Conservation (phyloP, 2,329 filamentous ascomycete species). For the Aureobasidium sp. region DNA sequence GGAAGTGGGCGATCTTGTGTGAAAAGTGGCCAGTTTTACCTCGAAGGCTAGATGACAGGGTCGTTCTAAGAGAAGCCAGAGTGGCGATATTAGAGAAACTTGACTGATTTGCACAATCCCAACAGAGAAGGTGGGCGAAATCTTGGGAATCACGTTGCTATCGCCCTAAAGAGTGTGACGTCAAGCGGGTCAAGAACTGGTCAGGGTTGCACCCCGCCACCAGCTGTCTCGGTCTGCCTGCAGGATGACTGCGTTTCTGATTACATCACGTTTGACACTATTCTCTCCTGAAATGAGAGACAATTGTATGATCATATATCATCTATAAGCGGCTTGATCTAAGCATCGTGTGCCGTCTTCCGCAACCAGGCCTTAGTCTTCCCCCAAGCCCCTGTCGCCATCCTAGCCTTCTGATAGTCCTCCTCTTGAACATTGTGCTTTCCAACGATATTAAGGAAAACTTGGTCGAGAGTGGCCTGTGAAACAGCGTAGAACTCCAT, state of each 20-base stretch:
- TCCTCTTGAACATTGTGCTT: conserved; percentile 73
- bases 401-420: conserved; percentile 23
- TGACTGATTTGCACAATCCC: background rate
- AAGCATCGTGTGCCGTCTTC: conserved; percentile 7
- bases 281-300: background rate
- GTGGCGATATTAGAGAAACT: background rate
- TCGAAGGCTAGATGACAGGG: background rate
- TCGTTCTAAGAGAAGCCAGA: background rate
- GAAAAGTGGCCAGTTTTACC: background rate
- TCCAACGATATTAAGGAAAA: conserved; percentile 78
- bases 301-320: too few species aligned
- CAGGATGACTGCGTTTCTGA: too few species aligned
- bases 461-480: conserved; percentile 81
- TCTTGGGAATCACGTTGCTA: conserved; percentile 1
- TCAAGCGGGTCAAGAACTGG: background rate
- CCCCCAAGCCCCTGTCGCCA: conserved; percentile 8
- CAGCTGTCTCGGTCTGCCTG: background rate
- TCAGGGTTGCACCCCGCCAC: background rate
- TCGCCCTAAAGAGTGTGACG: conserved; percentile 1
- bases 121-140: conserved; percentile 8
- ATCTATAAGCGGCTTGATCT: background rate
- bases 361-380: conserved; percentile 6
- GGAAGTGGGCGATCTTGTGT: background rate
- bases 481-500: conserved; percentile 82
- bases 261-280: background rate